Conservation (phyloP, 2,329 filamentous ascomycete genomes). For the Phaeosphaeriaceae sp. region DNA sequence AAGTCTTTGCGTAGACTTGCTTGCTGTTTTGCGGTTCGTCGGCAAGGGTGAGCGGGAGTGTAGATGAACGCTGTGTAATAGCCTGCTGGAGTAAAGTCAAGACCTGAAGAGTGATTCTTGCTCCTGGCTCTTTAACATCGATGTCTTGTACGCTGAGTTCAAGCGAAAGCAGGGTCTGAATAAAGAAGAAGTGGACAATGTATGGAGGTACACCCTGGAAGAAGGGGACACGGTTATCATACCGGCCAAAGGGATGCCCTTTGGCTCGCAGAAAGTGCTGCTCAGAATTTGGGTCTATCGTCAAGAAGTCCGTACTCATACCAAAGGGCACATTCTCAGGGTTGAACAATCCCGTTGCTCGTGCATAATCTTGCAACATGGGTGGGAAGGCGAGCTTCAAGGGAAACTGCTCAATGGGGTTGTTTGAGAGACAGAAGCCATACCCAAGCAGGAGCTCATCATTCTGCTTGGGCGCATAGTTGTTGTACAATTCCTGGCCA, state of each 20-base stretch:
- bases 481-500: conserved; percentile 59
- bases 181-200: conserved; percentile 42
- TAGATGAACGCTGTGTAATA: conserved; percentile 26
- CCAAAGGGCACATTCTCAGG: conserved; percentile 32
- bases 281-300: conserved; percentile 33
- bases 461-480: conserved; percentile 61
- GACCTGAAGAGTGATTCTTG: conserved; percentile 30
- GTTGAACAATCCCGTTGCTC: conserved; percentile 20
- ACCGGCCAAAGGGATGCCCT: conserved; percentile 43
- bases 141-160: conserved; percentile 21
- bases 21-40: conserved; percentile 37
- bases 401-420: conserved; percentile 56
- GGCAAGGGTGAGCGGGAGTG: conserved; percentile 18
- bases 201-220: conserved; percentile 44
- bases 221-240: conserved; percentile 35
- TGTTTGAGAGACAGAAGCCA: conserved; percentile 57
- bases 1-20: conserved; percentile 52
- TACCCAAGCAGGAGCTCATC: conserved; percentile 62
- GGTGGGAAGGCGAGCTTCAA: conserved; percentile 51
- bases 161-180: conserved; percentile 30
- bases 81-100: conserved; percentile 31
- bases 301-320: conserved; percentile 30
- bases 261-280: conserved; percentile 42
- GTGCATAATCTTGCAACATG: conserved; percentile 34
- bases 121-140: conserved; percentile 17